Evolutionary conservation across 345 rosid species (phyloP).

Genomic region (Capsella bursapastoris): DNA sequence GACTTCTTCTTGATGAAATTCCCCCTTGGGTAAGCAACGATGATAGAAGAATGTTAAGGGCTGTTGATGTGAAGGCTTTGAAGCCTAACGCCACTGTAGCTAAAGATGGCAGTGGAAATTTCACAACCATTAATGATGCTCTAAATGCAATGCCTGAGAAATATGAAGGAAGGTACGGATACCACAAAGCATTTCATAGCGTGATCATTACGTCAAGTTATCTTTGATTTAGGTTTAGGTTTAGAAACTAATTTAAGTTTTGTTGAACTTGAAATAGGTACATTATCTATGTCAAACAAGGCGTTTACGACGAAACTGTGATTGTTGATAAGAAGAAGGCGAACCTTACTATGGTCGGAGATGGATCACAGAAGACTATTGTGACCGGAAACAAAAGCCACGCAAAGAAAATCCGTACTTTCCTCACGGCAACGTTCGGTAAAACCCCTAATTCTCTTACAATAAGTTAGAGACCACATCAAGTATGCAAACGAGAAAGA

Average conservation of each 20-base stretch:
- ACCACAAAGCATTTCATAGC: not conserved
- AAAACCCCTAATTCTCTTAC: conserved; percentile 13
- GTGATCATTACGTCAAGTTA: conserved; percentile 1
- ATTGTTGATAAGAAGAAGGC: conserved; percentile 54
- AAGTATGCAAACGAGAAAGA: not conserved
- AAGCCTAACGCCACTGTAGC: conserved; percentile 69
- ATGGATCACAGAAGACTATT: conserved; percentile 82
- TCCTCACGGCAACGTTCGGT: conserved; percentile 72
- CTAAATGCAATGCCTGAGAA: conserved; percentile 63
- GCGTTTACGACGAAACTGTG: conserved; percentile 70
- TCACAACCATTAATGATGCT: conserved; percentile 67
- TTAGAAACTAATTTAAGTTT: conserved; percentile 3
- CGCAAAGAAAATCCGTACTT: conserved; percentile 62
- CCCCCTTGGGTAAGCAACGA: conserved; percentile 66
- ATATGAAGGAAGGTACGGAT: conserved; percentile 58
- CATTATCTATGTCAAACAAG: conserved; percentile 69
- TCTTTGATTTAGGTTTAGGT: conserved; percentile 1
- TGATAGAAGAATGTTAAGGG: conserved; percentile 65
- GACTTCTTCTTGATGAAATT: conserved; percentile 55
- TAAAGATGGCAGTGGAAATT: conserved; percentile 81
- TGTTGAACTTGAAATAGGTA: conserved; percentile 48
- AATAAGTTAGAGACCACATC: not conserved
- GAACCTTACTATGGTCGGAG: conserved; percentile 73
- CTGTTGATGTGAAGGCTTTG: conserved; percentile 35
- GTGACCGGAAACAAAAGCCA: conserved; percentile 66